Percentiles rank a stretch among this genome's conserved stretches.
Evolutionary conservation across 164 flowering plant species (phyloP).

Genomic region (Piper betle): DNA sequence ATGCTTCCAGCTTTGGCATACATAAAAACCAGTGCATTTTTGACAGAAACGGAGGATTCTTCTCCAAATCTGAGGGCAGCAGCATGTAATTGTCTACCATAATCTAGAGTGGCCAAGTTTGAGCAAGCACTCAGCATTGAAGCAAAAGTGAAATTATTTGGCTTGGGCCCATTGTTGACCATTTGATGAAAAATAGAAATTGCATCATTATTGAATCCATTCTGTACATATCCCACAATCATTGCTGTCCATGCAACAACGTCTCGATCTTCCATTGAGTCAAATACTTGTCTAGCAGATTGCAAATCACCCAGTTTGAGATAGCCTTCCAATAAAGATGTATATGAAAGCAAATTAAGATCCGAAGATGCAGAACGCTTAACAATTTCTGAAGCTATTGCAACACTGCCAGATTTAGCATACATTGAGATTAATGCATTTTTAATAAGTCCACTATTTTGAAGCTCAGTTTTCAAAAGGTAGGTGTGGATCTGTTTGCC

Average conservation of each 20-base stretch:
- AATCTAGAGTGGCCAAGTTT: conserved; percentile 51
- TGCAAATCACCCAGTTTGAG: conserved; percentile 55
- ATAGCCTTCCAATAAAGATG: conserved; percentile 74
- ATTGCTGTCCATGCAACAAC: conserved; percentile 96
- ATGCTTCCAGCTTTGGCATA: conserved; percentile 72
- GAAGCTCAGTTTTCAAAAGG: conserved; percentile 26
- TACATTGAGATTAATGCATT: conserved; percentile 84
- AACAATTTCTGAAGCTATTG: conserved; percentile 38
- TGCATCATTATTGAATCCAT: conserved; percentile 50
- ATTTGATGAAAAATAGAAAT: conserved; percentile 51
- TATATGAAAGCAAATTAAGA: conserved; percentile 50
- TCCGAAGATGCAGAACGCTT: conserved; percentile 18
- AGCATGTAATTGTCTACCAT: conserved; percentile 73
- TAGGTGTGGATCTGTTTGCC: conserved; percentile 27
- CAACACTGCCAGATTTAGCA: conserved; percentile 55
- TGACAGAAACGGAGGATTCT: conserved; percentile 45
- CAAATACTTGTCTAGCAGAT: conserved; percentile 60
- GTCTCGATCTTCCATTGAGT: conserved; percentile 45
- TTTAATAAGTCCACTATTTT: conserved; percentile 31
- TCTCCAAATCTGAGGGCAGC: conserved; percentile 40
- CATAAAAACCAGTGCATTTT: conserved; percentile 69
- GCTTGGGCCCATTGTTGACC: conserved; percentile 56
- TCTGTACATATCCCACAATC: conserved; percentile 76
- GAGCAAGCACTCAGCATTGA: conserved; percentile 62
- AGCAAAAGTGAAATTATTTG: conserved; percentile 64